Conservation (phyloP, 768 basidiomycete species). For the Neoboletus subvelutipes region DNA sequence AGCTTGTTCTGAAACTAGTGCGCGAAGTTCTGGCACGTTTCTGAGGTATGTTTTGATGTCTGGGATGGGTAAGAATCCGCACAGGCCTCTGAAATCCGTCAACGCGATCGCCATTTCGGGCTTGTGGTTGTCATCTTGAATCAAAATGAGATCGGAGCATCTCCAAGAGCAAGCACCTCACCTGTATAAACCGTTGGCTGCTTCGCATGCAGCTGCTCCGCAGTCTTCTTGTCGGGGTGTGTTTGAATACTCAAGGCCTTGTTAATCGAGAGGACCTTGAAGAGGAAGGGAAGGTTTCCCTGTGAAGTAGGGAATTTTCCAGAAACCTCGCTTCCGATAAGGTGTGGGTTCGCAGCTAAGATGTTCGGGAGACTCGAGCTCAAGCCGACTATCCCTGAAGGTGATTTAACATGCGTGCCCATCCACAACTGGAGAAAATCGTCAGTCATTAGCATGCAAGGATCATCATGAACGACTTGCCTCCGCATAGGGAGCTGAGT, state of each 20-base stretch:
- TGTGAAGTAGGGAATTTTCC: constrained; percentile 51
- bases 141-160: constrained; percentile 10
- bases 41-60: constrained; percentile 67
- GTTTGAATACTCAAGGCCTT: constrained; percentile 91
- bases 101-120: constrained; percentile 99
- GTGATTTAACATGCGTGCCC: constrained; percentile 89
- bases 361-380: constrained; percentile 52
- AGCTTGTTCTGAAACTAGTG: constrained; percentile 62
- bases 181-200: constrained; percentile 91
- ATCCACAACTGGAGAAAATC: constrained; percentile 80
- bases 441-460: constrained; percentile 2
- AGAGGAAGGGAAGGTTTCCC: constrained; percentile 85
- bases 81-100: constrained; percentile 86
- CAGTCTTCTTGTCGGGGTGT: constrained; percentile 86
- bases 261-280: constrained; percentile 88
- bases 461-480: constrained; percentile 46
- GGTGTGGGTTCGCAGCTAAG: constrained; percentile 62
- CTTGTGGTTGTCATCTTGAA: constrained; percentile 90
- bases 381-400: constrained; percentile 53
- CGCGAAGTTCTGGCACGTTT: constrained; percentile 71
- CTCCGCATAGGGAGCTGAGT: constrained; percentile 86
- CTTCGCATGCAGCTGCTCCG: constrained; percentile 61
- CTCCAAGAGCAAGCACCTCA: constrained; percentile 30
- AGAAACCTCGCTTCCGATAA: constrained; percentile 63
- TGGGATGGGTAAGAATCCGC: constrained; percentile 85